Evolutionary conservation across 176 grass and related monocot genomes (phyloP), one percentile per base, ranked within the genome.

Genomic region (Musa beccarii): DNA sequence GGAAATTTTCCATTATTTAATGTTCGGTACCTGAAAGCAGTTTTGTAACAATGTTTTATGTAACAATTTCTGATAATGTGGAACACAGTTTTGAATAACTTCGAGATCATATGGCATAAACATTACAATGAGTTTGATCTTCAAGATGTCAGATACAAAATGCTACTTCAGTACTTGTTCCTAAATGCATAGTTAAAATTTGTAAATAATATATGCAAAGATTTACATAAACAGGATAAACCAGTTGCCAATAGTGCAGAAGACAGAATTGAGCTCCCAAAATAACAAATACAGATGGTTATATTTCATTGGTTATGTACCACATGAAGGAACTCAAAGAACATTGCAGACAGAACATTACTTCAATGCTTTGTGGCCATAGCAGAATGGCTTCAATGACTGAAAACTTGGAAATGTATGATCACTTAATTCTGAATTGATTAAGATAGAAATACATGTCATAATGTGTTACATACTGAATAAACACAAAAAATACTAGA

Each of bases 1-100:
- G 95, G 95, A 79, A 98, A 98, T 34, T 85, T 93, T 15, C 95
- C 95, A 1, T 86, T 81, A 29, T 98, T 85, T 75, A 79, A 84
- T 64, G 77, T 50, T 22, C 88, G 84, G 53, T 91, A 93, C 6
- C 95, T 98, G 84, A 72, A 78, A 86, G 43, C 15, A 50, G 2
- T 20, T 20, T 70, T 51, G 15, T 20, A 70, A 70, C 20, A 70
- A 34, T 34, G 29, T 34, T 34, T 34, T 34, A 34, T 34, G 29
- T 34, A 34, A 34, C 29, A 34, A 3, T 4, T 34, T 34, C 29
- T 34, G 29, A 34, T 2, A 16, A 70, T 70, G 9, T 70, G 15
- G 51, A 51, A 15, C 68, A 20, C 9, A 24, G 8, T 21, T 13
- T 15, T 67, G 13, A 3, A 11, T 70, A 16, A 43, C 11, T 51